Evolutionary conservation across 2,329 filamentous ascomycete species (phyloP).

Genomic region (Penicillium freii): DNA sequence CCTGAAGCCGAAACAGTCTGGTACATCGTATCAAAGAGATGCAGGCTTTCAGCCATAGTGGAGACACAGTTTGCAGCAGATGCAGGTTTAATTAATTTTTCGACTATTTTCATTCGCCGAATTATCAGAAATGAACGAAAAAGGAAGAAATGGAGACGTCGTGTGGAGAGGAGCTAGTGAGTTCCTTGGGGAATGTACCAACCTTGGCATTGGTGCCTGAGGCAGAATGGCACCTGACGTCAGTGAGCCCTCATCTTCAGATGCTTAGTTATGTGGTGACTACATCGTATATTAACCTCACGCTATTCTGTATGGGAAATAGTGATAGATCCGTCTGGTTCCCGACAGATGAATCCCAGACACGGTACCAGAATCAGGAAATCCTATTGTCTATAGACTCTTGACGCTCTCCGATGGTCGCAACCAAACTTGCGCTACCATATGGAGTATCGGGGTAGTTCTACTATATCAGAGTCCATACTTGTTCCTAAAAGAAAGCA

Average conservation of each 20-base stretch:
- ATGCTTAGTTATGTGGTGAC: background rate
- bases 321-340: background rate
- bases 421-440: background rate
- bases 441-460: background rate
- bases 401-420: background rate
- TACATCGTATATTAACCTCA: background rate
- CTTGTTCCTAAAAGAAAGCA: background rate
- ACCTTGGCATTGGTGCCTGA: constrained; percentile 3
- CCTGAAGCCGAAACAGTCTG: background rate
- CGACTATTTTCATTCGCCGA: background rate
- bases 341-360: accelerated
- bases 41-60: background rate
- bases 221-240: constrained; percentile 17
- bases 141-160: background rate
- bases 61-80: background rate
- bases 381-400: background rate
- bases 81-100: background rate
- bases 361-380: background rate
- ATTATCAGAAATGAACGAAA: background rate
- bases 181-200: background rate
- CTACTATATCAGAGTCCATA: background rate
- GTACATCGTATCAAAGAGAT: background rate
- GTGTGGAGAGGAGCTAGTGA: background rate
- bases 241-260: constrained; percentile 11
- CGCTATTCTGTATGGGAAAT: background rate